Percentiles rank a stretch among this genome's conserved stretches.
Evolutionary conservation across 805 yeast genomes (phyloP).

Genomic region (Brettanomyces bruxellensis): DNA sequence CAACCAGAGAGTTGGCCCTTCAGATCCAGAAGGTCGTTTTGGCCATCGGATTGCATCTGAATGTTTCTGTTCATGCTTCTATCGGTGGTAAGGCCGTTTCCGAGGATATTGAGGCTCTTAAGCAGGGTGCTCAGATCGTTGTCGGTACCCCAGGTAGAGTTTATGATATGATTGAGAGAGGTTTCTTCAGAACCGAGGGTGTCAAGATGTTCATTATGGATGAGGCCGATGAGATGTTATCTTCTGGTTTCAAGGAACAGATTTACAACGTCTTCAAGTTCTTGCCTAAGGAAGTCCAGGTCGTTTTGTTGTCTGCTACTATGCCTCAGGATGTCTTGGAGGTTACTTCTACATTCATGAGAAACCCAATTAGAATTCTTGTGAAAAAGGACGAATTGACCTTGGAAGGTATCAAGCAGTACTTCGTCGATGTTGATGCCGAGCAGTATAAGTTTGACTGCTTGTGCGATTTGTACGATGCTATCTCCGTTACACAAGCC

Average conservation of each 20-base stretch:
- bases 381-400: conserved; percentile 94
- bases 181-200: conserved; percentile 62
- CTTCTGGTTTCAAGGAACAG: conserved; percentile 92
- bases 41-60: conserved; percentile 82
- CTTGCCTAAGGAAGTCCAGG: conserved; percentile 81
- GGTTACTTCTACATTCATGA: conserved; percentile 85
- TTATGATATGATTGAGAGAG: conserved; percentile 80
- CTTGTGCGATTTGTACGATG: conserved; percentile 88
- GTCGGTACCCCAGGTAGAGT: conserved; percentile 99
- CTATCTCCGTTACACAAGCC: conserved; percentile 92
- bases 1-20: conserved; percentile 92
- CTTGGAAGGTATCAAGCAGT: conserved; percentile 91
- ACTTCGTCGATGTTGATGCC: conserved; percentile 79
- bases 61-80: conserved; percentile 79
- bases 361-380: conserved; percentile 86
- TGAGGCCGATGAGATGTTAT: conserved; percentile 93
- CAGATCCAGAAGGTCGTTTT: conserved; percentile 87
- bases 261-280: conserved; percentile 84
- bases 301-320: conserved; percentile 92
- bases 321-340: conserved; percentile 86
- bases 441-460: conserved; percentile 95
- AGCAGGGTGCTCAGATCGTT: conserved; percentile 76
- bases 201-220: conserved; percentile 86
- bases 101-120: conserved; percentile 70
- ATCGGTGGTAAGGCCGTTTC: conserved; percentile 87